phyloP scores from a whole-genome alignment of 352 stramenopile genomes.

The Pythium dissotocum region DNA sequence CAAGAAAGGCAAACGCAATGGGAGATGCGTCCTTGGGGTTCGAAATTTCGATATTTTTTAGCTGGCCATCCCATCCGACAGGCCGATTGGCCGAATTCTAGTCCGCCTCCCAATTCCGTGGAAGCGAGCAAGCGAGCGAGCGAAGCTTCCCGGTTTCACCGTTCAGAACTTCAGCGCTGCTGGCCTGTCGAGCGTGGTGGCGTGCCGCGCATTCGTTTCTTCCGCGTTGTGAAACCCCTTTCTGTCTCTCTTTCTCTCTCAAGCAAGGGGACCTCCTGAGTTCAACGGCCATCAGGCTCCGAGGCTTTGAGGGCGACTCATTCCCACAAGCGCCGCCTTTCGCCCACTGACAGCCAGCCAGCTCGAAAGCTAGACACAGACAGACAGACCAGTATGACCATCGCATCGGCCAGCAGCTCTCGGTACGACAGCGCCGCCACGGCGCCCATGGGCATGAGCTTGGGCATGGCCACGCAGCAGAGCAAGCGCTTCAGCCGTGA shows the following conservation, averaged over 20 bases:
- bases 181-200: not conserved
- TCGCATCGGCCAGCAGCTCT: conserved; percentile 1
- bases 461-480: not conserved
- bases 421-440: not conserved
- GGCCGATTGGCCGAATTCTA: not conserved
- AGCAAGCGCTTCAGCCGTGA: conserved; percentile 17
- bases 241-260: conserved; percentile 2
- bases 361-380: not conserved
- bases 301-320: not conserved
- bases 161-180: no score
- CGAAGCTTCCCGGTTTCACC: not conserved
- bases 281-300: not conserved
- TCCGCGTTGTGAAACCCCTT: not conserved
- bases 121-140: not conserved
- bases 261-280: not conserved
- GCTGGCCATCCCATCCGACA: not conserved
- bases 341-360: no score
- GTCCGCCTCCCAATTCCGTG: not conserved
- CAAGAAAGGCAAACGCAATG: no score
- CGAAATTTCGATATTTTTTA: conserved; percentile 8
- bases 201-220: not conserved
- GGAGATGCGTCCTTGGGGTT: not conserved
- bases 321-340: not conserved
- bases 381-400: conserved; percentile 11
- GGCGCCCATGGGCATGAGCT: not conserved